Conservation (phyloP, 163 green algal genomes). For the Coccomyxa subellipsoidea region DNA sequence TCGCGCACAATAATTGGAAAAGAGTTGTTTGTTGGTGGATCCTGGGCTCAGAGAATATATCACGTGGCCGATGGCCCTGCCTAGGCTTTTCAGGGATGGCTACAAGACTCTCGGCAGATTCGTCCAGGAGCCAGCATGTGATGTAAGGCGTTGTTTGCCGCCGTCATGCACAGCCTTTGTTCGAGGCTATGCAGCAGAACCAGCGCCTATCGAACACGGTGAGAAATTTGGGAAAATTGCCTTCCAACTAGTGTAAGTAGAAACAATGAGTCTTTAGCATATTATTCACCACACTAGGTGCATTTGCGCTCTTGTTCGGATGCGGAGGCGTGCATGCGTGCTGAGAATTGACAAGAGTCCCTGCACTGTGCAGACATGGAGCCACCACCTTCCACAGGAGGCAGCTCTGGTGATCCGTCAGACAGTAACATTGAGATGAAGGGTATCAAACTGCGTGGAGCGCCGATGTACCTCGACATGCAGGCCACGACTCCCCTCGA, state of each 20-base stretch:
- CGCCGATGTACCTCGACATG: constrained; percentile 92
- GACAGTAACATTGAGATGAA: constrained; percentile 61
- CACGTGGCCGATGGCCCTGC: not conserved
- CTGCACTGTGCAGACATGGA: not conserved
- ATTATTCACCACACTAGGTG: too few species aligned
- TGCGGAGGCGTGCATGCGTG: not conserved
- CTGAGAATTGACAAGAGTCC: not conserved
- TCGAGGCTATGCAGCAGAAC: not conserved
- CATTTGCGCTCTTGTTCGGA: too few species aligned
- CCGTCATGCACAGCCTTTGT: not conserved
- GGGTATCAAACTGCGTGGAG: constrained; percentile 77
- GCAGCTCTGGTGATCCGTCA: not conserved
- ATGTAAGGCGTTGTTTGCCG: not conserved
- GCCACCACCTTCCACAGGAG: not conserved
- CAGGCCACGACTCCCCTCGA: constrained; percentile 94
- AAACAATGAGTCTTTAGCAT: too few species aligned
- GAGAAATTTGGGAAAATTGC: too few species aligned
- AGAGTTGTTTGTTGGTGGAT: too few species aligned
- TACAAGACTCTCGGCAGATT: not conserved
- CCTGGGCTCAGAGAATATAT: too few species aligned
- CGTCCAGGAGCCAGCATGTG: not conserved
- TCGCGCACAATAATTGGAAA: too few species aligned
- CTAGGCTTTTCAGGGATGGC: not conserved
- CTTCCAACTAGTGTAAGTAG: too few species aligned
- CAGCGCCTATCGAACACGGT: not conserved